Base-by-base conservation (phyloP, 495 filamentous ascomycete species). In the Letharia columbiana region DNA sequence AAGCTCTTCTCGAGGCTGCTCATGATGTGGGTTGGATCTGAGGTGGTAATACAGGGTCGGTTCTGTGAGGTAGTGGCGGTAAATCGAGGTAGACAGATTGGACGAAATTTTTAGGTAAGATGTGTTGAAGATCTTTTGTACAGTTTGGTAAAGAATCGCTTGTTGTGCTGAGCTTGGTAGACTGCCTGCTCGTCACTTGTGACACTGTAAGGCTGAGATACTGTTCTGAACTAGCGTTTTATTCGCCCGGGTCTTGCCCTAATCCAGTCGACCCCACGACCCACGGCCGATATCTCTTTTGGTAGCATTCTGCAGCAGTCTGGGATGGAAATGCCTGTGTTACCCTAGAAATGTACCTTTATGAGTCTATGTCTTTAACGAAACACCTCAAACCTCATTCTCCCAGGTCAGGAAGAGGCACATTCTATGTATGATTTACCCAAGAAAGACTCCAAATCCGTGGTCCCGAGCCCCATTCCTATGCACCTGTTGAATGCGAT, bases 401-500 rank as follows among this genome's bases (percentile, higher is more conserved):
- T 35, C 15, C 15, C 12, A 18, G 17, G 31, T 4, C 13, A 17
- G 12, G 52, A 56, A 35, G 52, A 35, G 52, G 12, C 31, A 3
- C 23, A 15, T 12, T 52, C 49, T 52, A 31, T 28, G 12, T 52
- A 49, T 18, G 13, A 49, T 52, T 4, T 28, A 31, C 28, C 11
- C 1, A 31, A 52, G 10, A 31, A 56, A 7, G 4, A 12, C n/a
- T 13, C 7, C 23, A 13, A 57, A 20, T 57, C 1, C 6, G 5
- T 12, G 28, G 4, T 18, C 31, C 31, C 15, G 7, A 15, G 15
- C 5, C 31, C 33, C 54, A 57, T 37, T 10, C 11, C 54, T 57
- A 57, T 57, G 54, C 54, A 37, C 33, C 54, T 57, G 54, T 57
- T 57, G 54, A 57, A 57, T 57, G 54, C 54, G 4, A 57, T 57